These are phyloP conservation scores for Lantana camara DNA, from an alignment of 257 asterid genomes.

Conservation along the genomic window DNA sequence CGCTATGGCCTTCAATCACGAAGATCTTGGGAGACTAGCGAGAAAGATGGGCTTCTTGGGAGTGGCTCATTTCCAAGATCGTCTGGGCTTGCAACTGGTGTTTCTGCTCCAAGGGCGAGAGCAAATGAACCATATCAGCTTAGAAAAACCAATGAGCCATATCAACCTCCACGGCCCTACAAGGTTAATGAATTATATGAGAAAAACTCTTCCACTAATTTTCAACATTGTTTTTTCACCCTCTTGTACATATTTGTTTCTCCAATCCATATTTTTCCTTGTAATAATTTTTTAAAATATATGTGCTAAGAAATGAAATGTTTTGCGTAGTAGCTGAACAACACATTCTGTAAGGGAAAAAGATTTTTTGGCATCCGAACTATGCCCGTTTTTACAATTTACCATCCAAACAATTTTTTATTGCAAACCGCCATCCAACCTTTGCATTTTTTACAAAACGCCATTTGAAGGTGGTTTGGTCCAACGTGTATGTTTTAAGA, in stretches of 20 bases:
- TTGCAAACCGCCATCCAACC: too few relatives aligned
- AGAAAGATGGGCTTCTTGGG: conserved; percentile 76
- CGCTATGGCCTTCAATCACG: conserved; percentile 46
- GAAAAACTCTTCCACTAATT: background rate
- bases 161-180: conserved; percentile 79
- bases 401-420: too few relatives aligned
- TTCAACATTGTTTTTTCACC: background rate
- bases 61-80: conserved; percentile 73
- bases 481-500: too few relatives aligned
- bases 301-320: background rate
- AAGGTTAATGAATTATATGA: conserved; percentile 39
- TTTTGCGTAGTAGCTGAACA: conserved; percentile 1
- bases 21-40: conserved; percentile 58
- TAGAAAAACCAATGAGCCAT: conserved; percentile 58
- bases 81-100: conserved; percentile 49
- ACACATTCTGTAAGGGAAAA: too few relatives aligned
- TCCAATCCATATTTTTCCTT: background rate
- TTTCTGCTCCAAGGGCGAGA: conserved; percentile 42
- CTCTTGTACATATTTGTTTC: background rate
- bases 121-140: conserved; percentile 51
- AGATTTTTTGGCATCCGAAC: too few relatives aligned
- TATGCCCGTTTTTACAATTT: too few relatives aligned
- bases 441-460: too few relatives aligned
- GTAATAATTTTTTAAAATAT: background rate
- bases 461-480: too few relatives aligned